Conservation (phyloP, 257 asterid genomes). For the Forsythia suspensa region DNA sequence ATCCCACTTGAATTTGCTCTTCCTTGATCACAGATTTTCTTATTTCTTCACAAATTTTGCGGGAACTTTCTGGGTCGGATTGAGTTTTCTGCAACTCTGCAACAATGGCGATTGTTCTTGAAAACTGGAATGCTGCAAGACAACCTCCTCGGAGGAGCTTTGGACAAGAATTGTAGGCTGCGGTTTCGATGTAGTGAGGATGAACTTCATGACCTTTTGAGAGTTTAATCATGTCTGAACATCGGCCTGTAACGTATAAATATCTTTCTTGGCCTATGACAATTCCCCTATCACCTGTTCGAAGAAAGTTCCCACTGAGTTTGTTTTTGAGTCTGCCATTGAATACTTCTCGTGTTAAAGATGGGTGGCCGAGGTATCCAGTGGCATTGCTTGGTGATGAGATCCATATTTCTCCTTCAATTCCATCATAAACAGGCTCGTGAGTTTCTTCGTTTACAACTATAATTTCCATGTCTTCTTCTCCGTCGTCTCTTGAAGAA, state of each 20-base stretch:
- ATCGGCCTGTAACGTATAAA: constrained; percentile 62
- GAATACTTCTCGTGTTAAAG: constrained; percentile 53
- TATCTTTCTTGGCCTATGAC: constrained; percentile 55
- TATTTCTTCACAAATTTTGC: constrained; percentile 51
- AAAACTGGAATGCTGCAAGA: constrained; percentile 43
- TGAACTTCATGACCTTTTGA: constrained; percentile 39
- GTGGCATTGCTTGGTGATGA: constrained; percentile 75
- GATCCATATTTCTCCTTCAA: constrained; percentile 88
- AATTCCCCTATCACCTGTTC: constrained; percentile 76
- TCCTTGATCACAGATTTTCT: constrained; percentile 33
- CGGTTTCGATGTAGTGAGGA: constrained; percentile 76
- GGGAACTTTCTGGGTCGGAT: constrained; percentile 15
- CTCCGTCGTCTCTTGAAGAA: constrained; percentile 9
- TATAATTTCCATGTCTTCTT: constrained; percentile 52
- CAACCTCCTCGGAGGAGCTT: constrained; percentile 60
- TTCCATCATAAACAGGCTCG: constrained; percentile 56
- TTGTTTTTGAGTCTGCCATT: constrained; percentile 35
- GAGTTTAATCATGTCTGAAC: constrained; percentile 48
- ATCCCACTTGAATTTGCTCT: constrained; percentile 40
- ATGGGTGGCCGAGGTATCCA: constrained; percentile 74
- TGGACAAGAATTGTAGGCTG: constrained; percentile 43
- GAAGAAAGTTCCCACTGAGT: constrained; percentile 33
- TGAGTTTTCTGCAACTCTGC: constrained; percentile 53
- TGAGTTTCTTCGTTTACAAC: constrained; percentile 62
- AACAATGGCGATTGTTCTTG: constrained; percentile 30